Evolutionary conservation across 164 flowering plant genomes (phyloP).

Genomic region (Kingdonia uniflora): DNA sequence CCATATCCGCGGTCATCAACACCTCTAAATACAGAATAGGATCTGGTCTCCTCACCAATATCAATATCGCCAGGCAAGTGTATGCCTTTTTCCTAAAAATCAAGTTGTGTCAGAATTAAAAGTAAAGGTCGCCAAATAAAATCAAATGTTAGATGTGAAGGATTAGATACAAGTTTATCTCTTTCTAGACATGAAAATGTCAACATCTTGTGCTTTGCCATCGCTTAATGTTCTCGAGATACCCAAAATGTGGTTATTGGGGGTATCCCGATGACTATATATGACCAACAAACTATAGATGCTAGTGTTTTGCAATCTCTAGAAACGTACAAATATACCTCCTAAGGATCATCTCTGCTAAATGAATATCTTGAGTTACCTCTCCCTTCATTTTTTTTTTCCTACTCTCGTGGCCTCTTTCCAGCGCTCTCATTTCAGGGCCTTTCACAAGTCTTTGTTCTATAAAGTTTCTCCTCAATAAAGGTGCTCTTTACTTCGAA

Average conservation of each 20-base stretch:
- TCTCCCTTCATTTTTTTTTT: slow-evolving; percentile 94
- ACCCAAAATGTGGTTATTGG: too few species aligned
- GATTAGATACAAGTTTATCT: too few species aligned
- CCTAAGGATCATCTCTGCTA: slow-evolving; percentile 62
- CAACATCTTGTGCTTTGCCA: too few species aligned
- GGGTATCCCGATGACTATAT: too few species aligned
- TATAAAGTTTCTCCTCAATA: slow-evolving; percentile 89
- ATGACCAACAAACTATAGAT: too few species aligned
- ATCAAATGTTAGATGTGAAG: too few species aligned
- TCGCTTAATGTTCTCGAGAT: too few species aligned
- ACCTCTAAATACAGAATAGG: slow-evolving; percentile 61
- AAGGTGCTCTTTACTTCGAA: slow-evolving; percentile 98
- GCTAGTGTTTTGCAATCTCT: too few species aligned
- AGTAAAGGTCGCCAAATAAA: too few species aligned
- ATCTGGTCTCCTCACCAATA: slow-evolving; percentile 84
- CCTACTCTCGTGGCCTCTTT: slow-evolving; percentile 81
- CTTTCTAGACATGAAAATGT: too few species aligned
- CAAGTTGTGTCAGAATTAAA: neutral
- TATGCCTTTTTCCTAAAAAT: slow-evolving; percentile 70
- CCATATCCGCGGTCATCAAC: slow-evolving; percentile 63
- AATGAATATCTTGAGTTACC: slow-evolving; percentile 82
- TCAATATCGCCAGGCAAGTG: slow-evolving; percentile 46
- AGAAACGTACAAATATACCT: too few species aligned
- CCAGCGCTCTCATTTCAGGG: slow-evolving; percentile 70
- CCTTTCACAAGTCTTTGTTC: slow-evolving; percentile 97